A percentile compares a stretch with the other conserved stretches of the same genome.
These are phyloP conservation scores for Phytophthora quininea DNA, from an alignment of 352 stramenopile genomes.

Conservation along the genomic window DNA sequence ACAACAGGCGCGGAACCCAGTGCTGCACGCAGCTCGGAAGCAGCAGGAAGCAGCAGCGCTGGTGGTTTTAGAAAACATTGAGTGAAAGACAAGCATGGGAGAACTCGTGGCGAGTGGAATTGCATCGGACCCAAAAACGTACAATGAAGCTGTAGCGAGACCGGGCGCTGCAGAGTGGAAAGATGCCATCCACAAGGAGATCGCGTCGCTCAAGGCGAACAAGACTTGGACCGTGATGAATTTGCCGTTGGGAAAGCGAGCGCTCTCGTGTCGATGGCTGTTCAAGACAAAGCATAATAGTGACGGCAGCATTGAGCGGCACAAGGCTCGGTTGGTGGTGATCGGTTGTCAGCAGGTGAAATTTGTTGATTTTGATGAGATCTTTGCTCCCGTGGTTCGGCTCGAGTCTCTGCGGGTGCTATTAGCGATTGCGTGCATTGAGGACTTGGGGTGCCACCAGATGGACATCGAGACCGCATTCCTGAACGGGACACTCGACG, in stretches of 20 bases:
- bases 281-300: conserved; percentile 19
- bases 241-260: conserved; percentile 3
- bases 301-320: conserved; percentile 16
- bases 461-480: conserved; percentile 34
- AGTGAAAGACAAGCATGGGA: no score
- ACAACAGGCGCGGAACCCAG: no score
- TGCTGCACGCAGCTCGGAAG: no score
- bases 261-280: conserved; percentile 18
- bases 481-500: conserved; percentile 16
- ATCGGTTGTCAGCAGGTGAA: background rate
- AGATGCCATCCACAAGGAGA: conserved; percentile 11
- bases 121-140: no score
- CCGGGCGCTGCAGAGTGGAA: conserved; percentile 18
- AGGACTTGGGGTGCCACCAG: conserved; percentile 21
- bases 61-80: no score
- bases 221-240: conserved; percentile 20
- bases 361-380: background rate
- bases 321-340: background rate
- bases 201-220: conserved; percentile 16
- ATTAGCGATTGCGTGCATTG: background rate
- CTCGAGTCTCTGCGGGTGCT: conserved; percentile 2
- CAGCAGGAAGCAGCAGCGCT: no score
- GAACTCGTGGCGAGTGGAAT: no score
- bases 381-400: background rate
- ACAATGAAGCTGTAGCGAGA: conserved; percentile 22